Evolutionary conservation across 2,329 filamentous ascomycete species (phyloP).

Genomic region (Monosporascus sp.): DNA sequence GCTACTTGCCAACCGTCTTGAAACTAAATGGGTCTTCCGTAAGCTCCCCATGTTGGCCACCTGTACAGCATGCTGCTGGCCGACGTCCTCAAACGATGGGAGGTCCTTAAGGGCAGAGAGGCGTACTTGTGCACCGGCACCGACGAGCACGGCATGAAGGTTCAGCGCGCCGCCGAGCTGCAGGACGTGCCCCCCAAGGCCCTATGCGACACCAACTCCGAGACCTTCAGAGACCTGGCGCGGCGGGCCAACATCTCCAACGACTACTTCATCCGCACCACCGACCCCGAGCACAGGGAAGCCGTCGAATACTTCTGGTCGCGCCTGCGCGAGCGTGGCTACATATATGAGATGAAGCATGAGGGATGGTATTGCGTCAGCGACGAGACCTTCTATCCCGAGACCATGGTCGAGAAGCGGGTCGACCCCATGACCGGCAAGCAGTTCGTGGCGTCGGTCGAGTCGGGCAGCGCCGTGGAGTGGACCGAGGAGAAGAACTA

Average conservation of each 20-base stretch:
- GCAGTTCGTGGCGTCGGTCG: conserved; percentile 75
- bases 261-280: conserved; percentile 90
- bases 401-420: conserved; percentile 65
- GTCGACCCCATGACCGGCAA: conserved; percentile 76
- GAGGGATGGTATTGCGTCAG: conserved; percentile 95
- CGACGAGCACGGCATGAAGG: conserved; percentile 97
- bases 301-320: conserved; percentile 89
- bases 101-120: conserved; percentile 64
- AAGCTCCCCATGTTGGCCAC: conserved; percentile 91
- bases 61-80: conserved; percentile 88
- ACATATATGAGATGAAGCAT: conserved; percentile 81
- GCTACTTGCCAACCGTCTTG: not conserved
- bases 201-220: conserved; percentile 83
- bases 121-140: conserved; percentile 84
- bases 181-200: conserved; percentile 67
- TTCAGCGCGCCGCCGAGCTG: conserved; percentile 76
- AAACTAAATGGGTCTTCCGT: conserved; percentile 12
- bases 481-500: conserved; percentile 94
- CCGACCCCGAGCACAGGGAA: conserved; percentile 72
- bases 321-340: conserved; percentile 66
- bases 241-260: conserved; percentile 63
- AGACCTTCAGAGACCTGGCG: conserved; percentile 74
- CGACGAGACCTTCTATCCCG: conserved; percentile 94
- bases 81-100: conserved; percentile 91
- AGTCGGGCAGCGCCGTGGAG: conserved; percentile 89